Evolutionary conservation across 192 early-diverging fungal genomes (phyloP).

Genomic region (Entomortierella parvispora): DNA sequence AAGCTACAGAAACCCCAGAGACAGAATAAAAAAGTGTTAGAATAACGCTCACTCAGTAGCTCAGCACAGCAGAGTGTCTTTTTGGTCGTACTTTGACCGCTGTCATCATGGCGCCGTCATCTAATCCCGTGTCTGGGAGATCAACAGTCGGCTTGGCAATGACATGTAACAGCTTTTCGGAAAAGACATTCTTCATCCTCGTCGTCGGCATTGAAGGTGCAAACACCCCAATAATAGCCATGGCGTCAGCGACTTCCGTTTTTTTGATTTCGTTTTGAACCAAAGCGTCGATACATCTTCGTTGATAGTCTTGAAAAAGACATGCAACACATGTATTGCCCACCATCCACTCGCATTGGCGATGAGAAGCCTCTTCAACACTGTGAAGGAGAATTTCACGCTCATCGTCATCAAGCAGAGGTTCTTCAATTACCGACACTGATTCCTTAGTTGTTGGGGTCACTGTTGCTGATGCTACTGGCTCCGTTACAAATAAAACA

Average conservation of each 20-base stretch:
- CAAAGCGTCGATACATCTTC: conserved; percentile 12
- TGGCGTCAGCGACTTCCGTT: conserved; percentile 4
- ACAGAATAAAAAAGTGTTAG: no score
- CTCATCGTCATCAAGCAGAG: neutral
- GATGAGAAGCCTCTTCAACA: neutral
- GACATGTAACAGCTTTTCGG: neutral
- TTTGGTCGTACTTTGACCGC: no score
- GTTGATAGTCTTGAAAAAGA: conserved; percentile 8
- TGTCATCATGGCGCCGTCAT: conserved; percentile 17
- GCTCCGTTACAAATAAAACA: no score
- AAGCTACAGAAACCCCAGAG: no score
- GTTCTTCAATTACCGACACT: no score
- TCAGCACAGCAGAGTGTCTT: no score
- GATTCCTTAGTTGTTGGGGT: no score
- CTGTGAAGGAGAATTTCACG: neutral
- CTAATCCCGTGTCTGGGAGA: conserved; percentile 4
- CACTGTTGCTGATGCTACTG: no score
- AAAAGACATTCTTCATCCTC: conserved; percentile 13
- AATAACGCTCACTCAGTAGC: no score
- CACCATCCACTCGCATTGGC: neutral
- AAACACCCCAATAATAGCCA: conserved; percentile 24
- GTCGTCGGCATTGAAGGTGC: conserved; percentile 12
- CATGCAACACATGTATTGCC: conserved; percentile 4
- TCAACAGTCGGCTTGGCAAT: conserved; percentile 2
- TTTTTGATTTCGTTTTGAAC: conserved; percentile 11